Conservation (phyloP, 495 filamentous ascomycete species). For the Podospora comata region DNA sequence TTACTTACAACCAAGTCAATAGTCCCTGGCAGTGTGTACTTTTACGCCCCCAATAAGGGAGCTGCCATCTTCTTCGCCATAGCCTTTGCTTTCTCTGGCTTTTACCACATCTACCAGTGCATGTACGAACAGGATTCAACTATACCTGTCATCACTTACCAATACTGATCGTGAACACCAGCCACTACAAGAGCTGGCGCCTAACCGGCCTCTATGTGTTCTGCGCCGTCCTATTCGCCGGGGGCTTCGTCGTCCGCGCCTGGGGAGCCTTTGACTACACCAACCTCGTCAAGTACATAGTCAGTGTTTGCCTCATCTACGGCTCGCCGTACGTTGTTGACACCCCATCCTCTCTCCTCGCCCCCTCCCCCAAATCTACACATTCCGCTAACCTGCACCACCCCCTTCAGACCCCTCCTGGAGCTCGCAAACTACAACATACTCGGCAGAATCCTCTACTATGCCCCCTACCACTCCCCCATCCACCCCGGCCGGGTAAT, state of each 20-base stretch:
- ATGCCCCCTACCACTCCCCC: conserved; percentile 72
- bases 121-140: conserved; percentile 42
- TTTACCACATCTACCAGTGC: conserved; percentile 61
- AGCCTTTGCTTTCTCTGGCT: conserved; percentile 59
- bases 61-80: conserved; percentile 66
- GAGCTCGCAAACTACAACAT: conserved; percentile 73
- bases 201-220: conserved; percentile 39
- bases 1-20: background rate
- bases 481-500: conserved; percentile 75
- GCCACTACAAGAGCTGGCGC: conserved; percentile 50
- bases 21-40: conserved; percentile 58
- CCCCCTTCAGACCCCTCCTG: conserved; percentile 57
- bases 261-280: conserved; percentile 57
- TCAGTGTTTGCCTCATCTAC: conserved; percentile 59
- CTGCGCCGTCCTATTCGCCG: conserved; percentile 46
- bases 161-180: conserved; percentile 25
- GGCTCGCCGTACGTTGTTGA: conserved; percentile 54
- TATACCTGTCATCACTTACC: background rate
- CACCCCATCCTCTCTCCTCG: background rate
- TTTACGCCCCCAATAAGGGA: conserved; percentile 72
- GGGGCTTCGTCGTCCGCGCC: conserved; percentile 57
- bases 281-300: conserved; percentile 56
- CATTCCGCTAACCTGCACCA: conserved; percentile 11
- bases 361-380: background rate
- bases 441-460: conserved; percentile 73